Percentiles rank a stretch among this genome's conserved stretches.
These are phyloP conservation scores for Eucalyptus cladocalyx DNA, from an alignment of 345 rosid species.

Conservation along the genomic window DNA sequence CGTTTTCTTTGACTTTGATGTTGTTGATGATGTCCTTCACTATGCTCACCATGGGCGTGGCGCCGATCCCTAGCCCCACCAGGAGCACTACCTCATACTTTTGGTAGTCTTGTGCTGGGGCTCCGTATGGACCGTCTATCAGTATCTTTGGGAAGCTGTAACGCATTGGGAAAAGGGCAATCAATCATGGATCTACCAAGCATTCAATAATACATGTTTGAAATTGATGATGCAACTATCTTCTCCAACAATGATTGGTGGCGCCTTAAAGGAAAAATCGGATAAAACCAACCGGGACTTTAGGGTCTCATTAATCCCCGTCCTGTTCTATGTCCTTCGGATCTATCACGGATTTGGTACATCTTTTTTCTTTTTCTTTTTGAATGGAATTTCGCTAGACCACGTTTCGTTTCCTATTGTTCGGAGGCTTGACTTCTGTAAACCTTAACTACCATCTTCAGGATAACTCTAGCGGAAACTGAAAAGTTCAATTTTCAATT, in stretches of 20 bases:
- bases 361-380: not conserved
- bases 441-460: not conserved
- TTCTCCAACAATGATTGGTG: not conserved
- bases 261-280: accelerated
- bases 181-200: not conserved
- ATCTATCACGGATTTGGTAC: not conserved
- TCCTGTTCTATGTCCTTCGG: accelerated
- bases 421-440: not conserved
- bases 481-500: not conserved
- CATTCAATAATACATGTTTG: not conserved
- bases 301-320: not conserved
- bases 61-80: slow-evolving; percentile 90
- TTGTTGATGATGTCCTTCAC: slow-evolving; percentile 86
- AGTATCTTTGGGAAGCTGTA: slow-evolving; percentile 61
- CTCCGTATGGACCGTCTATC: slow-evolving; percentile 87
- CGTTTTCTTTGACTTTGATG: slow-evolving; percentile 22
- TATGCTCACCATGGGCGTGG: slow-evolving; percentile 90
- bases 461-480: accelerated
- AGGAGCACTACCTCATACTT: slow-evolving; percentile 77
- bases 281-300: not conserved
- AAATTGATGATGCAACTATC: not conserved
- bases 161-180: not conserved
- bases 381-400: not conserved
- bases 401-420: not conserved
- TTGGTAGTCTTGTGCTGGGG: slow-evolving; percentile 92